phyloP scores from a whole-genome alignment of 1,284 basidiomycete genomes.

The Fomitopsis pinicola region DNA sequence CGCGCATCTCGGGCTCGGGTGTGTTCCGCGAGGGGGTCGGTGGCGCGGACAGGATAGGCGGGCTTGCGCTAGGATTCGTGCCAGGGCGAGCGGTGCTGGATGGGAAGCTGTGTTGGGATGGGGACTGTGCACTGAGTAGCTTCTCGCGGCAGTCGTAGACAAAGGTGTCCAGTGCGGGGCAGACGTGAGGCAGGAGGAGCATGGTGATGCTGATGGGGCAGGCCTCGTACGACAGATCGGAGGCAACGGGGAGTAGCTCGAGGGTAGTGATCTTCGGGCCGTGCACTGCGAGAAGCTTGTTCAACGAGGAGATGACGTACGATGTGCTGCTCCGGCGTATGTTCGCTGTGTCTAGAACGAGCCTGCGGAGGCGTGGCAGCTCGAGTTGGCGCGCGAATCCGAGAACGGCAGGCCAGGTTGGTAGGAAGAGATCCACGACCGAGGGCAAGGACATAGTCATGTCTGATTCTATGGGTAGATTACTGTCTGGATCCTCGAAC shows the following conservation, averaged over 20 bases:
- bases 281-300: constrained; percentile 36
- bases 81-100: constrained; percentile 1
- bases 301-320: constrained; percentile 19
- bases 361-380: constrained; percentile 16
- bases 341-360: constrained; percentile 16
- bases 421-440: constrained; percentile 16
- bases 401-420: constrained; percentile 16
- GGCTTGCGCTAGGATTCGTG: not conserved
- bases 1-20: constrained; percentile 24
- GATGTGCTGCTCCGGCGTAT: constrained; percentile 9
- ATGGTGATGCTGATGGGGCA: constrained; percentile 34
- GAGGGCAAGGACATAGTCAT: constrained; percentile 11
- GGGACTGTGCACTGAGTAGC: constrained; percentile 8
- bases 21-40: not conserved
- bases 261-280: constrained; percentile 35
- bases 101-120: constrained; percentile 6
- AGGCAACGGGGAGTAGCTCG: constrained; percentile 36
- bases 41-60: constrained; percentile 4
- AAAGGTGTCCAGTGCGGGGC: constrained; percentile 41
- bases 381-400: constrained; percentile 16
- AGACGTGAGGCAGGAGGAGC: constrained; percentile 37
- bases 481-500: constrained; percentile 15
- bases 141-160: constrained; percentile 30
- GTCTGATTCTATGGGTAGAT: constrained; percentile 1
- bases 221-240: constrained; percentile 23